Evolutionary conservation across 2,329 filamentous ascomycete species (phyloP).

Genomic region (Phyllosticta citrichinensis): DNA sequence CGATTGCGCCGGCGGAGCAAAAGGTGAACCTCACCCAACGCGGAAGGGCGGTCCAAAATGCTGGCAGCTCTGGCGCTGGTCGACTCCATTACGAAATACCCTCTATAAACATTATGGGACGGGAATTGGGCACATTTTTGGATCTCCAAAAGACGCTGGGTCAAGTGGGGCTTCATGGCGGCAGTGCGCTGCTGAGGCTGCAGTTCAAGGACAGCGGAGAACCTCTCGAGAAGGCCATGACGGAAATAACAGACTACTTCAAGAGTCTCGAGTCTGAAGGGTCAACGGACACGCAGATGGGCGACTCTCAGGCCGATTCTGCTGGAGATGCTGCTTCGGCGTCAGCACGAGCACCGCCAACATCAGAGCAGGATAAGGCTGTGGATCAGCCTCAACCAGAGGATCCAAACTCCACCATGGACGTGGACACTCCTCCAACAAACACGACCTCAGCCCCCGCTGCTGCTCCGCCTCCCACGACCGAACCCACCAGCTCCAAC

Average conservation of each 20-base stretch:
- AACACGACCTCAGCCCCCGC: constrained; percentile 16
- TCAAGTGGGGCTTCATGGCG: constrained; percentile 78
- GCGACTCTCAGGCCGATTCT: constrained; percentile 19
- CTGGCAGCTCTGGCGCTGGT: constrained; percentile 50
- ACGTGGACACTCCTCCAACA: constrained; percentile 5
- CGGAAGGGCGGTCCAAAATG: constrained; percentile 55
- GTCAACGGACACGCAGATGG: constrained; percentile 10
- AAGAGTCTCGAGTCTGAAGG: constrained; percentile 29
- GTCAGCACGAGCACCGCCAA: constrained; percentile 17
- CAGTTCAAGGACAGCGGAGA: constrained; percentile 65
- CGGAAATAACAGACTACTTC: constrained; percentile 69
- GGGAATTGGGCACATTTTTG: constrained; percentile 63
- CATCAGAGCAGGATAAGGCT: not conserved
- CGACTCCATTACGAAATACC: constrained; percentile 84
- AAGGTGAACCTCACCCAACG: constrained; percentile 73
- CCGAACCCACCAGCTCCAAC: constrained; percentile 7
- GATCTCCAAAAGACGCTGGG: constrained; percentile 84
- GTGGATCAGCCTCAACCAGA: constrained; percentile 15
- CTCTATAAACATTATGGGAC: constrained; percentile 71
- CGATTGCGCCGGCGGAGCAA: constrained; percentile 37
- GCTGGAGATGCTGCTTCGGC: constrained; percentile 19
- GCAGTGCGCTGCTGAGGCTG: constrained; percentile 68
- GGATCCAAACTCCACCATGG: constrained; percentile 2
- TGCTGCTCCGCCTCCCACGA: constrained; percentile 14
- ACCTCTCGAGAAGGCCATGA: constrained; percentile 77